These are phyloP conservation scores for Ulmus americana DNA, from an alignment of 331 rosid species.

Conservation along the genomic window DNA sequence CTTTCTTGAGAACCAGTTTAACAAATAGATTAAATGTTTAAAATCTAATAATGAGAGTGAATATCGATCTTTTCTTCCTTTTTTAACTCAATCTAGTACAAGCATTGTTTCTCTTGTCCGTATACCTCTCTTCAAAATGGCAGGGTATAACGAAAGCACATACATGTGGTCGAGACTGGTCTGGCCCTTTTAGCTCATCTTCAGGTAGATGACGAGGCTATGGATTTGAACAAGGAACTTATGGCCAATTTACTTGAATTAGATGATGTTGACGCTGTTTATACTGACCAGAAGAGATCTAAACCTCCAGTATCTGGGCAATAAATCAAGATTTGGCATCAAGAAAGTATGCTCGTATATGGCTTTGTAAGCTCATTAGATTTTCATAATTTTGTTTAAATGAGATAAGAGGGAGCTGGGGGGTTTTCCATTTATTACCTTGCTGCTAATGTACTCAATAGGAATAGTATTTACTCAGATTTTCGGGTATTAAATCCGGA, in stretches of 20 bases:
- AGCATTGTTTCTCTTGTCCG: too few species aligned
- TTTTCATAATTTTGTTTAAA: background rate
- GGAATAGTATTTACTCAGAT: background rate
- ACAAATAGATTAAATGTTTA: too few species aligned
- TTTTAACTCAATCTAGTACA: too few species aligned
- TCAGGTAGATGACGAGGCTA: conserved; percentile 90
- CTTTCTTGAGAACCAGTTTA: too few species aligned
- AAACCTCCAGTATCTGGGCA: background rate
- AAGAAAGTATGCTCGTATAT: background rate
- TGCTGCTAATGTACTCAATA: background rate
- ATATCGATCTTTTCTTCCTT: too few species aligned
- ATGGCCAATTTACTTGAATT: conserved; percentile 75
- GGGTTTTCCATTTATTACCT: background rate
- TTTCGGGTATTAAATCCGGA: background rate
- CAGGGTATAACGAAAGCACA: too few species aligned
- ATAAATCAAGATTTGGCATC: conserved; percentile 11
- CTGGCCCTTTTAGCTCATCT: conserved; percentile 10
- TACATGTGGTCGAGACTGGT: too few species aligned
- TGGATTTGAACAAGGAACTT: conserved; percentile 84
- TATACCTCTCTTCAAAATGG: too few species aligned
- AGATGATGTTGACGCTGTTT: conserved; percentile 93
- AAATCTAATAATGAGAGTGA: too few species aligned
- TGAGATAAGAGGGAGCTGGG: background rate
- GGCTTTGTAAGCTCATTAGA: conserved; percentile 9
- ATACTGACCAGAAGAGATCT: conserved; percentile 69